These are phyloP conservation scores for Collybiopsis confluens DNA, from an alignment of 768 basidiomycete genomes.

Conservation along the genomic window DNA sequence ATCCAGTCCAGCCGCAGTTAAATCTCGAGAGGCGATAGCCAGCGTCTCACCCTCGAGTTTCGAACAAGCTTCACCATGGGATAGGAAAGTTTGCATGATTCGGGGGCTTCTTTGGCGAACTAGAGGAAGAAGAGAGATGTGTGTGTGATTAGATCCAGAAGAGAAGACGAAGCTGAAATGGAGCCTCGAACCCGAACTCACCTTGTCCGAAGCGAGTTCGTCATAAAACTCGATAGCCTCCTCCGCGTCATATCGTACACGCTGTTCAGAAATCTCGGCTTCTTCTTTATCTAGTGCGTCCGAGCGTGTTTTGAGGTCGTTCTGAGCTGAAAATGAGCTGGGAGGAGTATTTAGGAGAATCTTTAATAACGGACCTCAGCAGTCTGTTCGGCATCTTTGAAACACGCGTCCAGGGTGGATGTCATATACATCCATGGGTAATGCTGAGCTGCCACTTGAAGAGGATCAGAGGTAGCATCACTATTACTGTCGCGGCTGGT, in stretches of 20 bases:
- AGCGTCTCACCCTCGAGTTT: constrained; percentile 39
- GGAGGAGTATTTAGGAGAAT: not conserved
- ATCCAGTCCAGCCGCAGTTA: constrained; percentile 17
- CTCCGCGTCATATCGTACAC: constrained; percentile 40
- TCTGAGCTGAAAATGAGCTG: constrained; percentile 19
- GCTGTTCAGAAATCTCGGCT: constrained; percentile 35
- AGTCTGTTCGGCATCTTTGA: constrained; percentile 33
- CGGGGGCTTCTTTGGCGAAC: constrained; percentile 42
- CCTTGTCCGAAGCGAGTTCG: constrained; percentile 35
- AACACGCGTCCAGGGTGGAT: constrained; percentile 48
- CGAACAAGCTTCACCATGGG: constrained; percentile 41
- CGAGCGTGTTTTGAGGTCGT: constrained; percentile 30
- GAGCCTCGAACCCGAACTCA: constrained; percentile 9
- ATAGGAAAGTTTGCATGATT: constrained; percentile 44
- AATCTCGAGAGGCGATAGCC: constrained; percentile 30
- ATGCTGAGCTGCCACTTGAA: constrained; percentile 47
- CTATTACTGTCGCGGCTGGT: not conserved
- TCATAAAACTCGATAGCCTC: constrained; percentile 40
- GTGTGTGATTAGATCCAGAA: no score
- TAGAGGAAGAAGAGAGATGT: no score
- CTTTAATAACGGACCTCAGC: constrained; percentile 25
- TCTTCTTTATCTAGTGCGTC: constrained; percentile 35
- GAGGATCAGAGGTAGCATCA: constrained; percentile 32
- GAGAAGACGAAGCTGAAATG: no score
- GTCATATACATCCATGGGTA: constrained; percentile 63